phyloP scores from a whole-genome alignment of 129 eudicot species.

The Arctium minus region DNA sequence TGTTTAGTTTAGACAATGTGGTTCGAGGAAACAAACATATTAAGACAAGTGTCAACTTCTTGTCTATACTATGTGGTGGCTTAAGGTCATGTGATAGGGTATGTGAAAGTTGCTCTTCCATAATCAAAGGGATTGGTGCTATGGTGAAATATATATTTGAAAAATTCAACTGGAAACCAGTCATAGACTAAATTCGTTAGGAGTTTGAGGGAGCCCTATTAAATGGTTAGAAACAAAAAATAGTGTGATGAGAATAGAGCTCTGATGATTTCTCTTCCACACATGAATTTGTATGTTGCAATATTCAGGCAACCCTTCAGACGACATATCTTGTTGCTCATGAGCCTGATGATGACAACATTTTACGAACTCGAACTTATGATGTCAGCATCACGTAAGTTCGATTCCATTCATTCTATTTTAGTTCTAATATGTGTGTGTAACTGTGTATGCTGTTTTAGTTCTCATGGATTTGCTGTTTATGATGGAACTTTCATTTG shows the following conservation, averaged over 20 bases:
- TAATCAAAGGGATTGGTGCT: background rate
- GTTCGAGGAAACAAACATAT: background rate
- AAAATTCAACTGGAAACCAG: background rate
- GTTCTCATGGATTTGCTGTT: background rate
- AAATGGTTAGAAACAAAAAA: background rate
- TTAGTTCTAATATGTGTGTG: background rate
- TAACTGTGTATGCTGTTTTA: background rate
- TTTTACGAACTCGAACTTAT: constrained; percentile 88
- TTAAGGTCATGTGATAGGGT: background rate
- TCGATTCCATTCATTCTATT: background rate
- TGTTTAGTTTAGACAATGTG: background rate
- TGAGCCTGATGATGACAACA: constrained; percentile 97
- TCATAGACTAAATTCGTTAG: background rate
- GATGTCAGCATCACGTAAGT: constrained; percentile 99
- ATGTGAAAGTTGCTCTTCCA: background rate
- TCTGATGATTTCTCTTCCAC: background rate
- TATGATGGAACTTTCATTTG: background rate
- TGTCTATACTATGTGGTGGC: background rate
- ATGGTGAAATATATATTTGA: background rate
- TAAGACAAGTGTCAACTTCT: background rate
- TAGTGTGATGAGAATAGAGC: background rate
- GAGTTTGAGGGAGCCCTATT: background rate
- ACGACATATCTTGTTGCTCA: constrained; percentile 86
- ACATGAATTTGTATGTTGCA: constrained; percentile 2
- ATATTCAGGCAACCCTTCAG: constrained; percentile 79